These are phyloP conservation scores for Agrocybe praecox DNA, from an alignment of 768 basidiomycete species.

Conservation along the genomic window DNA sequence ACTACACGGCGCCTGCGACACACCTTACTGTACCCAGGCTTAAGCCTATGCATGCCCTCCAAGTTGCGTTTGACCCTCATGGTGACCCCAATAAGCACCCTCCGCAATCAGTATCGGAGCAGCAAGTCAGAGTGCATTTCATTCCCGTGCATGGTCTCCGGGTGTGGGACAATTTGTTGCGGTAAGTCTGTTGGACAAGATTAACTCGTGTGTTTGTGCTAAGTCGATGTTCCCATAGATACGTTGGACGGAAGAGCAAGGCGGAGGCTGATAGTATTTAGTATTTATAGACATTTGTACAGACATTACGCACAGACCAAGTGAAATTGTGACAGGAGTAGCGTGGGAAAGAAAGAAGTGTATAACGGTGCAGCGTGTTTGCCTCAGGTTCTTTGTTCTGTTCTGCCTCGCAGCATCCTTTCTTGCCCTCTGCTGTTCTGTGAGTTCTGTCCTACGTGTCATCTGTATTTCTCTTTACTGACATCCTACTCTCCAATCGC, in stretches of 20 bases:
- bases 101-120: constrained; percentile 57
- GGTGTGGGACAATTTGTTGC: constrained; percentile 56
- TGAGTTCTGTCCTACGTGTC: constrained; percentile 33
- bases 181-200: constrained; percentile 33
- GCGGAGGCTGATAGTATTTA: constrained; percentile 32
- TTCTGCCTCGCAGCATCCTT: constrained; percentile 44
- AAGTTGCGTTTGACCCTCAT: constrained; percentile 51
- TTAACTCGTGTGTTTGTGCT: neutral
- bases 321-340: constrained; percentile 30
- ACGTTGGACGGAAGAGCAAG: constrained; percentile 48
- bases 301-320: constrained; percentile 45
- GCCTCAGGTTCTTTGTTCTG: constrained; percentile 38
- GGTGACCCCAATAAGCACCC: constrained; percentile 51
- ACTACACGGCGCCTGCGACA: constrained; percentile 55
- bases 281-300: neutral
- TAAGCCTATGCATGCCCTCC: constrained; percentile 43
- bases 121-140: constrained; percentile 43
- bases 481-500: constrained; percentile 11
- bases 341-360: constrained; percentile 43
- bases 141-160: constrained; percentile 54
- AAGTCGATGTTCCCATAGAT: constrained; percentile 27
- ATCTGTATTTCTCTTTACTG: constrained; percentile 14
- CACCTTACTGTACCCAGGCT: constrained; percentile 53
- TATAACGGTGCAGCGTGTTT: constrained; percentile 47
- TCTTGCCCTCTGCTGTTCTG: constrained; percentile 25